Evolutionary conservation across 495 filamentous ascomycete genomes (phyloP).

Genomic region (Cetradonia linearis): DNA sequence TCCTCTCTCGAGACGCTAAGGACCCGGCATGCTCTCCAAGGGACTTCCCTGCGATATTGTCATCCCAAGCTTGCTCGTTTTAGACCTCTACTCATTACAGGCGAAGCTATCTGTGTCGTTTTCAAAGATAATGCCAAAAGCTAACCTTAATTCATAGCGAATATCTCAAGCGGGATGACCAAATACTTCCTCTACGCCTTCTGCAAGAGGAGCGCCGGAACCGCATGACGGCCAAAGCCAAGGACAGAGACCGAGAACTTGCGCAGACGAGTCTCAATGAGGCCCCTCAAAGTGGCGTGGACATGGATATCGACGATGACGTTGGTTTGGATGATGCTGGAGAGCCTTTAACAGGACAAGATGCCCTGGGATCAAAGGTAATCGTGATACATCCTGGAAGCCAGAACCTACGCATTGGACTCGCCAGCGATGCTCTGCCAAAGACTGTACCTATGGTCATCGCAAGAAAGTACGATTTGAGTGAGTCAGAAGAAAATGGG

Average conservation of each 20-base stretch:
- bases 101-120: background rate
- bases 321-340: constrained; percentile 57
- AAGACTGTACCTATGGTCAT: constrained; percentile 91
- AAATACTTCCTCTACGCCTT: constrained; percentile 77
- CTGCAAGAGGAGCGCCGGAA: constrained; percentile 75
- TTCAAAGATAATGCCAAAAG: background rate
- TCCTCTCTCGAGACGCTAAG: background rate
- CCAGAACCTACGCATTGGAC: constrained; percentile 85
- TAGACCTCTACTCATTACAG: too few relatives aligned
- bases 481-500: constrained; percentile 71
- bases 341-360: constrained; percentile 46
- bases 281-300: constrained; percentile 36
- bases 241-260: constrained; percentile 75
- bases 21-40: too few relatives aligned
- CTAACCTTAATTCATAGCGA: constrained; percentile 45
- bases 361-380: constrained; percentile 72
- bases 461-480: constrained; percentile 61
- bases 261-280: constrained; percentile 51
- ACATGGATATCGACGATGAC: constrained; percentile 49
- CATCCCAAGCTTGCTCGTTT: background rate
- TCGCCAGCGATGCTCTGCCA: constrained; percentile 87
- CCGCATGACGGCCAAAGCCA: constrained; percentile 67
- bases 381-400: constrained; percentile 98
- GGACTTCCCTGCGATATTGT: background rate
- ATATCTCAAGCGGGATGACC: constrained; percentile 96